Conservation (phyloP, 1,139 yeast genomes). For the Dujonia santamariae region DNA sequence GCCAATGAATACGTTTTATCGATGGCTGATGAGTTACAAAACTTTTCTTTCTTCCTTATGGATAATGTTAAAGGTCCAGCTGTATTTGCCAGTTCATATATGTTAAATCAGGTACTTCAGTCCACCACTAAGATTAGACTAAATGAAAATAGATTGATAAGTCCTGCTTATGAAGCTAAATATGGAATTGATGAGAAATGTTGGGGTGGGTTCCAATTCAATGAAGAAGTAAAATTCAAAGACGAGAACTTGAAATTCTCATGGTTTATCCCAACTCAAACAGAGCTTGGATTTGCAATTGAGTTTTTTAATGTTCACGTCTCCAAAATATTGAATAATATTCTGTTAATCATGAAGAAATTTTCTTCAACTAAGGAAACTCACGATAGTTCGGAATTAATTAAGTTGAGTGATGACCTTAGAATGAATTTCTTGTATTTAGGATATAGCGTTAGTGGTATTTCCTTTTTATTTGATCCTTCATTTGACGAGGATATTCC, state of each 20-base stretch:
- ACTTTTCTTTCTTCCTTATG: slow-evolving; percentile 51
- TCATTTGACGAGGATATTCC: slow-evolving; percentile 48
- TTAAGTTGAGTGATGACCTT: slow-evolving; percentile 44
- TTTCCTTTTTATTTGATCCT: slow-evolving; percentile 76
- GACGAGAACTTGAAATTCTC: slow-evolving; percentile 49
- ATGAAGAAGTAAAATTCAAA: slow-evolving; percentile 34
- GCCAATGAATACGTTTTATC: slow-evolving; percentile 53
- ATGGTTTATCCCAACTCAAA: slow-evolving; percentile 72
- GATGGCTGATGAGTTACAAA: slow-evolving; percentile 44
- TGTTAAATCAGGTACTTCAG: slow-evolving; percentile 66
- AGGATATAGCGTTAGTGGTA: slow-evolving; percentile 67
- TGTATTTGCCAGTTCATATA: slow-evolving; percentile 42
- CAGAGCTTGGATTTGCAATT: slow-evolving; percentile 61
- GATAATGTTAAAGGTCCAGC: slow-evolving; percentile 67
- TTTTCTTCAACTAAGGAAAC: slow-evolving; percentile 17
- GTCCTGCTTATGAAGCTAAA: slow-evolving; percentile 30
- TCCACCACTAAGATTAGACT: slow-evolving; percentile 61
- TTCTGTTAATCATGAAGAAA: slow-evolving; percentile 37
- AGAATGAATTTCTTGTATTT: slow-evolving; percentile 55
- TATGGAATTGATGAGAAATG: slow-evolving; percentile 46
- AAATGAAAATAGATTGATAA: slow-evolving; percentile 52
- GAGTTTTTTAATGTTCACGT: slow-evolving; percentile 55
- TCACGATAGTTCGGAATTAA: slow-evolving; percentile 11
- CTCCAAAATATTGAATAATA: slow-evolving; percentile 36
- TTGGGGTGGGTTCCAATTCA: slow-evolving; percentile 75